phyloP scores from a whole-genome alignment of 2,329 filamentous ascomycete species.

The Reticulascus tulasneorum region DNA sequence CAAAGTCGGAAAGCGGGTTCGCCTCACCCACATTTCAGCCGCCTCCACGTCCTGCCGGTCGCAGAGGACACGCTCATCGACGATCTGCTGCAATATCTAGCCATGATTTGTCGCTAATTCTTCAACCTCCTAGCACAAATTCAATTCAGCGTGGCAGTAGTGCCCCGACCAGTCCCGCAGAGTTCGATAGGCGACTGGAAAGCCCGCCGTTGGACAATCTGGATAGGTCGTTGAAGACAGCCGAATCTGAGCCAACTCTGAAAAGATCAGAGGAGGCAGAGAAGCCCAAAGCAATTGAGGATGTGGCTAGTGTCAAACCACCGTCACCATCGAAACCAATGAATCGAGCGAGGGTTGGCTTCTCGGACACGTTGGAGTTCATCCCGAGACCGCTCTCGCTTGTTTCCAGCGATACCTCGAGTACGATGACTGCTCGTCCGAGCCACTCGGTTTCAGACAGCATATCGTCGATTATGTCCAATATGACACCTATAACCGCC shows the following conservation, averaged over 20 bases:
- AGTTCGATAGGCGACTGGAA: slow-evolving; percentile 26
- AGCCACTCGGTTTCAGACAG: slow-evolving; percentile 73
- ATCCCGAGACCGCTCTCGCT: slow-evolving; percentile 79
- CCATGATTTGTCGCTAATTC: slow-evolving; percentile 70
- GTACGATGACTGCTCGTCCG: slow-evolving; percentile 65
- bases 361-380: slow-evolving; percentile 79
- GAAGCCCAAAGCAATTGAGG: slow-evolving; percentile 11
- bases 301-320: slow-evolving; percentile 10
- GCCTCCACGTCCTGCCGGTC: slow-evolving; percentile 44
- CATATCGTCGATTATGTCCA: slow-evolving; percentile 71
- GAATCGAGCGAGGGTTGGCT: slow-evolving; percentile 68
- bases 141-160: slow-evolving; percentile 56
- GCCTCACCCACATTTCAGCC: slow-evolving; percentile 52
- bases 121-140: slow-evolving; percentile 55
- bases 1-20: slow-evolving; percentile 58
- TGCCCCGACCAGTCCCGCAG: slow-evolving; percentile 58
- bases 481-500: slow-evolving; percentile 33
- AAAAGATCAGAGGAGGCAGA: slow-evolving; percentile 12
- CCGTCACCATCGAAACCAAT: slow-evolving; percentile 28
- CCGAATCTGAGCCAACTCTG: slow-evolving; percentile 9
- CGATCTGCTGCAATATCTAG: slow-evolving; percentile 80
- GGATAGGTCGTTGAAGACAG: slow-evolving; percentile 13
- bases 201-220: slow-evolving; percentile 1
- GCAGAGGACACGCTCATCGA: slow-evolving; percentile 73
- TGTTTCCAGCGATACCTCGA: slow-evolving; percentile 80